A percentile compares a stretch with the other conserved stretches of the same genome.
phyloP scores from a whole-genome alignment of 495 filamentous ascomycete genomes.

The Antarctomyces pellizariae region DNA sequence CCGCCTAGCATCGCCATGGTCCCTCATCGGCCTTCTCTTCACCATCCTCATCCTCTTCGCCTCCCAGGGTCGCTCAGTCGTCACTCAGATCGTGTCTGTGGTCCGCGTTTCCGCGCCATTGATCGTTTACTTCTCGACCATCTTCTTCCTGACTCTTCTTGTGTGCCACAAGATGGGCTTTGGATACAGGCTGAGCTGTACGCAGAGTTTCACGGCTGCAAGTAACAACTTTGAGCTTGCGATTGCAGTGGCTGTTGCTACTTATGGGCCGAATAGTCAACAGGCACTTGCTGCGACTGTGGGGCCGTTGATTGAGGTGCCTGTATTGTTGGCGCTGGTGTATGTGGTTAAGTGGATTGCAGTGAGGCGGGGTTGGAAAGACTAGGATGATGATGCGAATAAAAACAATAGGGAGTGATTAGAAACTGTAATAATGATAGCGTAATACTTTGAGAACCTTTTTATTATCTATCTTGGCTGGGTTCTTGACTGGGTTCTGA shows the following conservation, averaged over 20 bases:
- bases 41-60: conserved; percentile 76
- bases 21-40: conserved; percentile 62
- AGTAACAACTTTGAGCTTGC: conserved; percentile 93
- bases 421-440: conserved; percentile 5
- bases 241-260: conserved; percentile 75
- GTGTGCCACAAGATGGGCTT: conserved; percentile 38
- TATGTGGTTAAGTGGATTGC: conserved; percentile 45
- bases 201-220: conserved; percentile 82
- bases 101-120: conserved; percentile 59
- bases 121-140: conserved; percentile 52
- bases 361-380: conserved; percentile 31
- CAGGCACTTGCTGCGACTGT: conserved; percentile 81
- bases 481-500: too few relatives aligned
- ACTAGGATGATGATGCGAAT: conserved; percentile 10
- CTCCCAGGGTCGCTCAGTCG: conserved; percentile 53
- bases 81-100: conserved; percentile 66
- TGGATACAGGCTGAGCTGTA: conserved; percentile 44
- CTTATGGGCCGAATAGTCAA: conserved; percentile 56
- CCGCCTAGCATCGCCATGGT: conserved; percentile 45
- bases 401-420: not conserved
- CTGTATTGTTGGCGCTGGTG: conserved; percentile 59
- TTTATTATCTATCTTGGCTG: too few relatives aligned
- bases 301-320: conserved; percentile 79
- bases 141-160: conserved; percentile 46
- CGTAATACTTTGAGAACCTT: too few relatives aligned